Evolutionary conservation across 345 rosid species (phyloP).

Genomic region (Chamaenerion angustifolium): DNA sequence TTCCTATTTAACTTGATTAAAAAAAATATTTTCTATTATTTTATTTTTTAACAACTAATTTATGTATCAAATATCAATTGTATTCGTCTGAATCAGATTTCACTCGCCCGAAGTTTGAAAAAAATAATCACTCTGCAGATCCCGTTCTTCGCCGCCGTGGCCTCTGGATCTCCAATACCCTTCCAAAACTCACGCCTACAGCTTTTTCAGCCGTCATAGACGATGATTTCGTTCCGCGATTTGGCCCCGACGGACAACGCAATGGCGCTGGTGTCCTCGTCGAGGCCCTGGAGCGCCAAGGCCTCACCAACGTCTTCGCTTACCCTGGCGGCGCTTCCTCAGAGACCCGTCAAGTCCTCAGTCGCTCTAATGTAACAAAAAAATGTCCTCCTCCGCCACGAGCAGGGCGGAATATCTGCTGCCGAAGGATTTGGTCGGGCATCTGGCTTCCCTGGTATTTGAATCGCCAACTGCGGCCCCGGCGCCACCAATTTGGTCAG

Average conservation of each 20-base stretch:
- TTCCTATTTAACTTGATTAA: no score
- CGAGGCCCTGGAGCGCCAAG: conserved; percentile 80
- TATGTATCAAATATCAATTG: no score
- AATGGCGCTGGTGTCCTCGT: conserved; percentile 90
- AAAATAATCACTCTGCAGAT: conserved; percentile 4
- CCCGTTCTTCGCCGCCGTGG: conserved; percentile 11
- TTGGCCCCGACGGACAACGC: conserved; percentile 53
- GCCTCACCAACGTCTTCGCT: conserved; percentile 71
- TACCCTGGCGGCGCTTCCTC: conserved; percentile 91
- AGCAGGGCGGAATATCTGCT: conserved; percentile 88
- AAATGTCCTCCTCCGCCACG: conserved; percentile 89
- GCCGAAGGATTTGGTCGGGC: conserved; percentile 92
- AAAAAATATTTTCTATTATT: no score
- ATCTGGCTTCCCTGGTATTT: conserved; percentile 69
- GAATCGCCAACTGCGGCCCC: conserved; percentile 96
- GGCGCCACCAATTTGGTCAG: conserved; percentile 87
- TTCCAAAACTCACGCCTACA: conserved; percentile 15
- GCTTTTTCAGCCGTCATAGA: conserved; percentile 12
- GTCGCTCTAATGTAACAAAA: conserved; percentile 60
- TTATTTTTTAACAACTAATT: no score
- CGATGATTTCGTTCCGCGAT: conserved; percentile 24
- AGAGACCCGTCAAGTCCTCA: conserved; percentile 97
- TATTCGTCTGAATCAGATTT: no score
- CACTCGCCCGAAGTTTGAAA: no score
- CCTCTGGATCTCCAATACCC: conserved; percentile 13